Conservation (phyloP, 805 yeast genomes). For the Cyberlindnera amylophila region DNA sequence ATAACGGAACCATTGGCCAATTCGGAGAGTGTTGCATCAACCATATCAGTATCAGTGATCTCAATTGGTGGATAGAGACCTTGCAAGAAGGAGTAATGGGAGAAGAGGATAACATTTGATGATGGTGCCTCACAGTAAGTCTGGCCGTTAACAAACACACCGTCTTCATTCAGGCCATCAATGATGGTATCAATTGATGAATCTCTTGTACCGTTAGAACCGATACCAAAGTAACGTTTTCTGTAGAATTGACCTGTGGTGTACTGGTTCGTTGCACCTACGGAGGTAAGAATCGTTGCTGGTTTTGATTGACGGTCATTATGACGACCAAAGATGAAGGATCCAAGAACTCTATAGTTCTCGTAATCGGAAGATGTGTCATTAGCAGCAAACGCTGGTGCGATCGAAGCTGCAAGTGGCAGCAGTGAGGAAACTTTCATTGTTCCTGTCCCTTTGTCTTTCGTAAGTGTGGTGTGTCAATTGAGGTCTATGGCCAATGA, state of each 20-base stretch:
- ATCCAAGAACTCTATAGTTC: conserved; percentile 28
- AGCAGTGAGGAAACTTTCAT: too few species aligned
- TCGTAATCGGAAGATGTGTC: conserved; percentile 2
- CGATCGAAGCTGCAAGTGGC: too few species aligned
- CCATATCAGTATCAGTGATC: conserved; percentile 18
- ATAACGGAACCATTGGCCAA: conserved; percentile 38
- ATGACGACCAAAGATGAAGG: conserved; percentile 46
- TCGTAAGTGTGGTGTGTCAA: too few species aligned
- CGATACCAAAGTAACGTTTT: conserved; percentile 39
- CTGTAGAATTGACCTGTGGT: conserved; percentile 39
- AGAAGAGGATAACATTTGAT: conserved; percentile 35
- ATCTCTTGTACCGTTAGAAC: conserved; percentile 22
- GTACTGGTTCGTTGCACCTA: conserved; percentile 37
- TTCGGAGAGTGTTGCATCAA: conserved; percentile 29
- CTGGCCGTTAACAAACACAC: conserved; percentile 35
- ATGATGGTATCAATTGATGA: conserved; percentile 30
- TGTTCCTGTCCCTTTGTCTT: too few species aligned
- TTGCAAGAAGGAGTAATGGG: conserved; percentile 43
- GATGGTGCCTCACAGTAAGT: conserved; percentile 34
- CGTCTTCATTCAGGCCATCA: conserved; percentile 31
- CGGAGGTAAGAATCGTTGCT: conserved; percentile 38
- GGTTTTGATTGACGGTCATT: conserved; percentile 48
- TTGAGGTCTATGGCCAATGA: too few species aligned
- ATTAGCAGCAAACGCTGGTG: not conserved
- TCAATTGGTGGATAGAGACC: conserved; percentile 44